A percentile compares a stretch with the other conserved stretches of the same genome.
phyloP scores from a whole-genome alignment of 371 early-diverging fungal species.

The Dichotomocladium elegans region DNA sequence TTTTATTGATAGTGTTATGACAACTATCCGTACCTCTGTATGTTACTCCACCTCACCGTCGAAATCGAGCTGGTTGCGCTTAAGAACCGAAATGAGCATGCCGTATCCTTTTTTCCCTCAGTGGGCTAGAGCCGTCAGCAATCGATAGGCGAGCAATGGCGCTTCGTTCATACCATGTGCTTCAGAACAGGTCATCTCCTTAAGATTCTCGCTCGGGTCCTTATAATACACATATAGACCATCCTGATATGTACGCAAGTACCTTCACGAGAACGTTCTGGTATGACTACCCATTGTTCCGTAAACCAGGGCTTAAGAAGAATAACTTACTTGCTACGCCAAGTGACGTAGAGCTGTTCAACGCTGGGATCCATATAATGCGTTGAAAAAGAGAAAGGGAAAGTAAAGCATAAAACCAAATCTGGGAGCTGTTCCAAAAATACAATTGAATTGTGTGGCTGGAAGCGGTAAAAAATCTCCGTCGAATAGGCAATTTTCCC shows the following conservation, averaged over 20 bases:
- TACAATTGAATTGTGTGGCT: no score
- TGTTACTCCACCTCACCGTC: conserved; percentile 33
- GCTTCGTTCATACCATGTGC: conserved; percentile 44
- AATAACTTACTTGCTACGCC: conserved; percentile 29
- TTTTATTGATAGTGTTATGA: conserved; percentile 8
- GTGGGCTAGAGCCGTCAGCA: no score
- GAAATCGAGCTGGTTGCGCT: conserved; percentile 57
- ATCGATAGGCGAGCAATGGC: no score
- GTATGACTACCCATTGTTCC: not conserved
- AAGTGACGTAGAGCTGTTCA: conserved; percentile 29
- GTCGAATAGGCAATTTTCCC: no score
- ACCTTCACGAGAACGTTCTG: conserved; percentile 15
- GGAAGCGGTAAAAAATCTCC: no score
- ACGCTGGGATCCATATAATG: conserved; percentile 16
- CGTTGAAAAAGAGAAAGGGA: conserved; percentile 2
- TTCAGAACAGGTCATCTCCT: conserved; percentile 48
- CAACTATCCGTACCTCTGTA: not conserved
- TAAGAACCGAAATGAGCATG: conserved; percentile 58
- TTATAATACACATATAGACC: conserved; percentile 47
- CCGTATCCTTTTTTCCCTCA: conserved; percentile 48
- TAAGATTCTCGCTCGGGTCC: conserved; percentile 30
- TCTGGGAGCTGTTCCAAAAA: conserved; percentile 1
- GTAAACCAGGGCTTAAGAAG: not conserved
- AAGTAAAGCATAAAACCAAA: conserved; percentile 1
- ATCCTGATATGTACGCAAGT: conserved; percentile 39